A percentile compares a stretch with the other conserved stretches of the same genome.
Conservation (phyloP, 805 yeast genomes). For the Barnettozyma siamensis region DNA sequence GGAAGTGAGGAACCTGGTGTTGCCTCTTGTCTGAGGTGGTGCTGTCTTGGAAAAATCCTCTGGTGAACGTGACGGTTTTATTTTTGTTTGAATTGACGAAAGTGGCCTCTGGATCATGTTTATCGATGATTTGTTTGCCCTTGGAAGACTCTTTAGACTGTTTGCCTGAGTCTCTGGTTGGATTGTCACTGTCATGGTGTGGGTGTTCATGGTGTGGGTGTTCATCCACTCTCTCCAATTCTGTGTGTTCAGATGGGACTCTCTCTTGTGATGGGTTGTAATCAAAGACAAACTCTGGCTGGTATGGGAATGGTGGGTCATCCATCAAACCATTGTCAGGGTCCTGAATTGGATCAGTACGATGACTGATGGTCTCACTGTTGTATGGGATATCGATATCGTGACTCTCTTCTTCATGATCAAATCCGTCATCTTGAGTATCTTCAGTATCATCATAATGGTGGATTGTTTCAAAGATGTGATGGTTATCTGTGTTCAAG, state of each 20-base stretch:
- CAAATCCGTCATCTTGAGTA: background rate
- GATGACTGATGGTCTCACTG: too few species aligned
- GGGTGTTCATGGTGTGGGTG: background rate
- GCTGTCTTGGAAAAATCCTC: background rate
- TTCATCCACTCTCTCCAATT: constrained; percentile 5
- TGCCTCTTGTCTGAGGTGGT: too few species aligned
- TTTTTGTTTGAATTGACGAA: background rate
- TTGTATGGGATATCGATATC: too few species aligned
- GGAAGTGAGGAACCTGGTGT: background rate
- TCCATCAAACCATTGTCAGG: background rate
- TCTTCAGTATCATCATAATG: background rate
- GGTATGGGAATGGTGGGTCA: background rate
- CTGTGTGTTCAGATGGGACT: constrained; percentile 1
- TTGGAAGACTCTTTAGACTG: background rate
- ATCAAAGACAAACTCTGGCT: constrained; percentile 8
- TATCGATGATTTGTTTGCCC: background rate
- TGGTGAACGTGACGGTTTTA: background rate
- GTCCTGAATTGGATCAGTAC: background rate
- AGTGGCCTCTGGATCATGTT: background rate
- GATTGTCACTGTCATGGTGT: too few species aligned
- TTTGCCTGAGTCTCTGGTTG: too few species aligned
- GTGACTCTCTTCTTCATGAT: background rate
- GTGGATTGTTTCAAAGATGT: constrained; percentile 1
- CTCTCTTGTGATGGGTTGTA: constrained; percentile 2
- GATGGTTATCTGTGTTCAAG: too few species aligned